Evolutionary conservation across 768 basidiomycete species (phyloP).

Genomic region (Suillus plorans): DNA sequence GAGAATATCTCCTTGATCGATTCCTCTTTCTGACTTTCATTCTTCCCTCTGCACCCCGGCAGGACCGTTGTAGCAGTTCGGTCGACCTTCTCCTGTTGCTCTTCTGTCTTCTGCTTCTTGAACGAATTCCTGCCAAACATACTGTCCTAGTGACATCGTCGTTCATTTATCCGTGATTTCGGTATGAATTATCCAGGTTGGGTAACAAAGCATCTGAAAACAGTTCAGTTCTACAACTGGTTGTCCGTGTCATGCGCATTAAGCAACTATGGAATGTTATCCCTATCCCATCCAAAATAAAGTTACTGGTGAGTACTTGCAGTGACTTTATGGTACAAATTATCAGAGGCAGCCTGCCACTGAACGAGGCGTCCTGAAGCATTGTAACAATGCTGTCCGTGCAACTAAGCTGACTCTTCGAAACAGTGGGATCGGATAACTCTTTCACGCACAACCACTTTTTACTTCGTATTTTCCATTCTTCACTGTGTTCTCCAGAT

Average conservation of each 20-base stretch:
- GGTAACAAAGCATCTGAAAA: background rate
- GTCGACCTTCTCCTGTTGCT: conserved; percentile 9
- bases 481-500: conserved; percentile 68
- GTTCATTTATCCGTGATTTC: conserved; percentile 22
- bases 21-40: conserved; percentile 24
- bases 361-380: background rate
- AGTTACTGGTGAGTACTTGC: conserved; percentile 45
- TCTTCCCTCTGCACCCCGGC: conserved; percentile 32
- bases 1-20: background rate
- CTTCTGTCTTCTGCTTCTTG: conserved; percentile 14
- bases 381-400: background rate
- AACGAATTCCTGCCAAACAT: conserved; percentile 24
- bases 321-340: background rate
- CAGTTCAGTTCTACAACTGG: background rate
- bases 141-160: conserved; percentile 47
- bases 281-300: conserved; percentile 39
- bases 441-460: conserved; percentile 60
- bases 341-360: background rate
- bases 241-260: conserved; percentile 35
- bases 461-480: conserved; percentile 68
- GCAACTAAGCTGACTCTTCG: background rate
- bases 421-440: conserved; percentile 69
- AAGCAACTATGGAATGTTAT: conserved; percentile 39
- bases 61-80: conserved; percentile 31
- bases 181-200: conserved; percentile 2